These are phyloP conservation scores for Fusarium tjaetaba DNA, from an alignment of 2,329 filamentous ascomycete species.

Conservation along the genomic window DNA sequence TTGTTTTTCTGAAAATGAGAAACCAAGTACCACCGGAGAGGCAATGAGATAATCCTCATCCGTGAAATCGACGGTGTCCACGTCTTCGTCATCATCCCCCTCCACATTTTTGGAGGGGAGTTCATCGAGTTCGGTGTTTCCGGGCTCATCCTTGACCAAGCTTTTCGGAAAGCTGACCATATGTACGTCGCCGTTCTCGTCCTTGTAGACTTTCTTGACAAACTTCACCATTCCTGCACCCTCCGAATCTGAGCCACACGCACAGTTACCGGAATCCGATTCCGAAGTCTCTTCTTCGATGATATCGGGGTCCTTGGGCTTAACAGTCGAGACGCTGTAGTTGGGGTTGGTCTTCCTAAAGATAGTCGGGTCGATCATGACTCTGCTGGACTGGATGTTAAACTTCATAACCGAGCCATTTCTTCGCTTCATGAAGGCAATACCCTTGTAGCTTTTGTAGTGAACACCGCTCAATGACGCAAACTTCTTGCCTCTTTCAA, in stretches of 20 bases:
- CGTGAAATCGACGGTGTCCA: slow-evolving; percentile 63
- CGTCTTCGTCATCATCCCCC: not conserved
- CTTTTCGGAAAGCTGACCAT: slow-evolving; percentile 45
- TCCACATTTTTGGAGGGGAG: slow-evolving; percentile 49
- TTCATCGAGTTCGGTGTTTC: slow-evolving; percentile 65
- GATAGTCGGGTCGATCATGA: slow-evolving; percentile 87
- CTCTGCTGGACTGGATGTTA: slow-evolving; percentile 84
- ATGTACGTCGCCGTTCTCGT: slow-evolving; percentile 52
- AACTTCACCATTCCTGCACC: slow-evolving; percentile 55
- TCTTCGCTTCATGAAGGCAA: slow-evolving; percentile 87
- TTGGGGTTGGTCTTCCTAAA: slow-evolving; percentile 89
- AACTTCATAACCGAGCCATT: slow-evolving; percentile 72
- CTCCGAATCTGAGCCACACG: slow-evolving; percentile 54
- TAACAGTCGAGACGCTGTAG: slow-evolving; percentile 79
- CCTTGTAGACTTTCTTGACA: slow-evolving; percentile 63
- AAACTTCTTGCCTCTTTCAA: slow-evolving; percentile 87
- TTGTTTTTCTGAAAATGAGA: slow-evolving; percentile 86
- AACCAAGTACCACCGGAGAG: slow-evolving; percentile 85
- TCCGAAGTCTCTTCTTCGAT: slow-evolving; percentile 60
- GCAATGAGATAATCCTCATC: slow-evolving; percentile 88
- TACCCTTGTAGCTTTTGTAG: slow-evolving; percentile 83
- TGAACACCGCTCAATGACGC: slow-evolving; percentile 82
- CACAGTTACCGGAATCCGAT: slow-evolving; percentile 51
- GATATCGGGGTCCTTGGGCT: slow-evolving; percentile 74
- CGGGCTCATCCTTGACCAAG: slow-evolving; percentile 45